Conservation (phyloP, 2,329 filamentous ascomycete genomes). For the Didymella pinodella region DNA sequence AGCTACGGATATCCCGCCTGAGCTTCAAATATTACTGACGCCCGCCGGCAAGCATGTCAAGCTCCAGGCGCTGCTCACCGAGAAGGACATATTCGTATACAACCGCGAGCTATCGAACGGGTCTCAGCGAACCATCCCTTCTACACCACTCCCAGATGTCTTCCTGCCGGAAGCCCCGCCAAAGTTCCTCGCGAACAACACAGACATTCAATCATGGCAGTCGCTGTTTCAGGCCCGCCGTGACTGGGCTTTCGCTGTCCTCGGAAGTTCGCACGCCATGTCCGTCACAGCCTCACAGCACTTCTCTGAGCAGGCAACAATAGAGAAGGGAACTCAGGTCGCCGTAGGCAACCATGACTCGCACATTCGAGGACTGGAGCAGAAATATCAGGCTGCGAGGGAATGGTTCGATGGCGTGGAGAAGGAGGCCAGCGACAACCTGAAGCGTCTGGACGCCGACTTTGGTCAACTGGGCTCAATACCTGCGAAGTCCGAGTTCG, state of each 20-base stretch:
- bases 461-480: conserved; percentile 70
- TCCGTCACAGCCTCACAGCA: conserved; percentile 68
- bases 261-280: conserved; percentile 73
- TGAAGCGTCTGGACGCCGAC: conserved; percentile 72
- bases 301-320: conserved; percentile 76
- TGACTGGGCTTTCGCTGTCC: conserved; percentile 77
- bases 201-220: conserved; percentile 86
- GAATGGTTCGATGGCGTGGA: conserved; percentile 74
- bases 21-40: conserved; percentile 88
- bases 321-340: conserved; percentile 80
- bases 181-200: conserved; percentile 82
- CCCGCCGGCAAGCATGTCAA: conserved; percentile 84
- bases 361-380: conserved; percentile 74
- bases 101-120: conserved; percentile 68
- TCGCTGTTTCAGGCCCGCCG: conserved; percentile 81
- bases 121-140: conserved; percentile 59
- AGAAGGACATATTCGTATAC: conserved; percentile 92
- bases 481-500: conserved; percentile 71
- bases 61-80: conserved; percentile 77
- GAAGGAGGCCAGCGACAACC: conserved; percentile 70
- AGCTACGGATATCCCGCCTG: conserved; percentile 74
- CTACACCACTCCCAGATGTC: conserved; percentile 63
- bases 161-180: conserved; percentile 71
- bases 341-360: conserved; percentile 85
- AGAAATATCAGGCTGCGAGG: conserved; percentile 74